Evolutionary conservation across 148 eudicot genomes (phyloP).

Genomic region (Arbutus unedo): DNA sequence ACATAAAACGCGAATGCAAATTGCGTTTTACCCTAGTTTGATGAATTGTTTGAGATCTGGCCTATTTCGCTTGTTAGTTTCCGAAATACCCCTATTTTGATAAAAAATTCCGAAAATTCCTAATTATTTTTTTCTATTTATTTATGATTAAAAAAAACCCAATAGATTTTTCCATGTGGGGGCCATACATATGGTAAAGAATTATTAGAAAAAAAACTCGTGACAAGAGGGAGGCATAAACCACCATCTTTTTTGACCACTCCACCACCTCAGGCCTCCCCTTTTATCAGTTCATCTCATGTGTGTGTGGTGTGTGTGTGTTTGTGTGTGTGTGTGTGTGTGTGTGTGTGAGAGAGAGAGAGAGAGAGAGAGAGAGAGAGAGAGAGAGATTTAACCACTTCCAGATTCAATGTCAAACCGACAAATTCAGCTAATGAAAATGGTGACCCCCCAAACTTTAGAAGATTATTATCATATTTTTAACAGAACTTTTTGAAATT

Average conservation of each 20-base stretch:
- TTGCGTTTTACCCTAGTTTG: too few species aligned
- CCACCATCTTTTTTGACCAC: constrained; percentile 23
- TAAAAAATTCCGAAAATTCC: too few species aligned
- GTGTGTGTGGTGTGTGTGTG: too few species aligned
- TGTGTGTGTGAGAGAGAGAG: too few species aligned
- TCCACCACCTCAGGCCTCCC: constrained; percentile 13
- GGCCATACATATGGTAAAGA: background rate
- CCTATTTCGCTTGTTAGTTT: too few species aligned
- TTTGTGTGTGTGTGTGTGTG: too few species aligned
- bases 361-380: too few species aligned
- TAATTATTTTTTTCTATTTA: background rate
- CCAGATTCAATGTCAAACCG: constrained; percentile 19
- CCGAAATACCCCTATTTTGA: too few species aligned
- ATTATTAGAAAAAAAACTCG: background rate
- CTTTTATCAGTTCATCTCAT: background rate
- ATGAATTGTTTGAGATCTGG: too few species aligned
- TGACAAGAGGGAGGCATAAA: constrained; percentile 7
- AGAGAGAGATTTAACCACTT: too few species aligned
- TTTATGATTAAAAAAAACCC: background rate
- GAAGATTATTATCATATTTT: background rate
- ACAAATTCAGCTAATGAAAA: constrained; percentile 8
- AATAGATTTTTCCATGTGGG: background rate
- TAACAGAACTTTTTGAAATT: too few species aligned
- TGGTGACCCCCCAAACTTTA: background rate
- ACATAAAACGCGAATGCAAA: too few species aligned